A percentile compares a stretch with the other conserved stretches of the same genome.
Conservation (phyloP, 2,329 filamentous ascomycete species). For the Cordyceps farinosa region DNA sequence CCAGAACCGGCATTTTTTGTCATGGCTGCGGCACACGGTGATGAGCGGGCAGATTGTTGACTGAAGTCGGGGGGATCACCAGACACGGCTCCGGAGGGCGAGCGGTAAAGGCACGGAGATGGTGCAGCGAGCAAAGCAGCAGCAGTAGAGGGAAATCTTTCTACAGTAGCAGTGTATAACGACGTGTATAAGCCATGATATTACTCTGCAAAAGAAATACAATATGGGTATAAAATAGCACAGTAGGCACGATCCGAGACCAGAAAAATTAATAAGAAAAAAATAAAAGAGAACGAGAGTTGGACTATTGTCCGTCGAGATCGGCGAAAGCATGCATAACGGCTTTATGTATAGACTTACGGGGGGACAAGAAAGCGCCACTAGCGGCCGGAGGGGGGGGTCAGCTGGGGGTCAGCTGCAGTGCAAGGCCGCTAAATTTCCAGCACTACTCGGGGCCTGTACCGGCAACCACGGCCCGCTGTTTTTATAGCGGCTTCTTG, state of each 20-base stretch:
- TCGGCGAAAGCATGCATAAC: not conserved
- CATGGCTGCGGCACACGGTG: not conserved
- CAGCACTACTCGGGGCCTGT: too few species aligned
- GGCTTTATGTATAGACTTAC: not conserved
- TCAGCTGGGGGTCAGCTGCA: not conserved
- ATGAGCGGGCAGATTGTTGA: too few species aligned
- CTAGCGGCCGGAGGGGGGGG: not conserved
- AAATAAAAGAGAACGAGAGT: not conserved
- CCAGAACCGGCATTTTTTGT: constrained; percentile 22
- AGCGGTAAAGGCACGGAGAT: not conserved
- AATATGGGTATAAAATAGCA: not conserved
- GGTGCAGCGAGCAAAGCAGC: not conserved
- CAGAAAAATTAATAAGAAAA: not conserved
- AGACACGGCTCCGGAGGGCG: not conserved
- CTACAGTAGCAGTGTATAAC: not conserved
- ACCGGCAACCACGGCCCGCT: too few species aligned
- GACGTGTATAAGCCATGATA: not conserved
- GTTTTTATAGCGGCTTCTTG: not conserved
- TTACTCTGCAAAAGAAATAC: not conserved
- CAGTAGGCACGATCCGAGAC: not conserved
- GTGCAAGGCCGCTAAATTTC: not conserved
- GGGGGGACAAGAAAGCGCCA: not conserved
- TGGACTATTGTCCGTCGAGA: not conserved
- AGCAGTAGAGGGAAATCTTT: not conserved
- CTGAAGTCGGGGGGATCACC: not conserved